These are phyloP conservation scores for Patellifolia procumbens DNA, from an alignment of 179 eudicot genomes.

Conservation along the genomic window DNA sequence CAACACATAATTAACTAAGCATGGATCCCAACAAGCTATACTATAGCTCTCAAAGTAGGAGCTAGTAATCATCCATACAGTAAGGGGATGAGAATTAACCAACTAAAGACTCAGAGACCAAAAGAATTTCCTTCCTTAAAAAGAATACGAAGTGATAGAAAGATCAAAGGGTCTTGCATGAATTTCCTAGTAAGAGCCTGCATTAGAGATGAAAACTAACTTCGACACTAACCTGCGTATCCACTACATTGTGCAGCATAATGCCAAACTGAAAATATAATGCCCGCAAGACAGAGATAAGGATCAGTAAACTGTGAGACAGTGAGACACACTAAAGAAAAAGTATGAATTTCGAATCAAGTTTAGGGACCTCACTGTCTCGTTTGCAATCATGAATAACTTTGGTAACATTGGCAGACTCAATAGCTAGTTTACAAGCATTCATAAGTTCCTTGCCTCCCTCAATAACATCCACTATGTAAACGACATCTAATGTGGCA, in stretches of 20 bases:
- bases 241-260: conserved; percentile 32
- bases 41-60: neutral
- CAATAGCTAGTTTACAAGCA: conserved; percentile 35
- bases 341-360: neutral
- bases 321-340: neutral
- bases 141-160: neutral
- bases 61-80: neutral
- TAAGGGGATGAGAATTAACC: neutral
- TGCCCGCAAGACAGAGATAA: conserved; percentile 8
- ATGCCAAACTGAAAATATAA: conserved; percentile 35
- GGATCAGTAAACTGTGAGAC: neutral
- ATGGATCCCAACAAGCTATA: neutral
- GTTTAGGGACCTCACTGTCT: conserved; percentile 33
- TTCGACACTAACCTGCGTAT: conserved; percentile 33
- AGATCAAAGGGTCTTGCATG: neutral
- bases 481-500: conserved; percentile 25
- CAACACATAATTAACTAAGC: neutral
- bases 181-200: neutral
- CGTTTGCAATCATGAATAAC: conserved; percentile 38
- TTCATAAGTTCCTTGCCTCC: conserved; percentile 32
- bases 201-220: neutral
- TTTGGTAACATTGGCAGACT: conserved; percentile 34
- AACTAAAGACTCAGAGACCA: neutral
- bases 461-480: conserved; percentile 30
- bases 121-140: neutral